These are phyloP conservation scores for Grosmannia serpens DNA, from an alignment of 2,329 filamentous ascomycete genomes.

Conservation along the genomic window DNA sequence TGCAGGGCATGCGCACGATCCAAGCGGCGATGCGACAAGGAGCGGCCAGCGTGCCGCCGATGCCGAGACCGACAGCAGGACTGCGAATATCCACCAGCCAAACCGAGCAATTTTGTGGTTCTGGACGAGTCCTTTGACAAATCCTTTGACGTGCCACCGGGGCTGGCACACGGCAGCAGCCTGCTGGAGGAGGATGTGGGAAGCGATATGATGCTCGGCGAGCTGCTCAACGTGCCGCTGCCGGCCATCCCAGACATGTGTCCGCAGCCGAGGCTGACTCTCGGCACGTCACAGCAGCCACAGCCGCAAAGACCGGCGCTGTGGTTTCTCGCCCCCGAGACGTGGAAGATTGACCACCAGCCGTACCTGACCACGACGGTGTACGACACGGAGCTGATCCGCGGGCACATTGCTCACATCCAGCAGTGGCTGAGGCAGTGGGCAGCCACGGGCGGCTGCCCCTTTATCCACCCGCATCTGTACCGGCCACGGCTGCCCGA, in stretches of 20 bases:
- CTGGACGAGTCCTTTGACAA: not conserved
- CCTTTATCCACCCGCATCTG: slow-evolving; percentile 20
- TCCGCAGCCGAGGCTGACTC: not conserved
- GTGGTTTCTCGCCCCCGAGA: slow-evolving; percentile 13
- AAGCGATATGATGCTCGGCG: not conserved
- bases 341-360: slow-evolving; percentile 11
- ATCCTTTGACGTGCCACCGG: too few relatives aligned
- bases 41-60: slow-evolving; percentile 14
- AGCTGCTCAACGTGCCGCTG: not conserved
- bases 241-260: not conserved
- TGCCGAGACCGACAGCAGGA: slow-evolving; percentile 10
- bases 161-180: not conserved
- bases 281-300: not conserved
- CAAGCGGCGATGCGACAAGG: slow-evolving; percentile 15
- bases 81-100: slow-evolving; percentile 15
- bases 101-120: not conserved
- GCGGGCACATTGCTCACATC: slow-evolving; percentile 7
- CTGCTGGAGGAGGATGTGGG: not conserved
- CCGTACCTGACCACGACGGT: not conserved
- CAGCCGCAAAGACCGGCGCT: not conserved
- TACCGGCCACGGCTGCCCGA: slow-evolving; percentile 17
- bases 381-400: slow-evolving; percentile 3
- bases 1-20: slow-evolving; percentile 13
- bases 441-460: slow-evolving; percentile 17
- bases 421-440: slow-evolving; percentile 18